These are phyloP conservation scores for Decorospora gaudefroyi DNA, from an alignment of 2,329 filamentous ascomycete genomes.

Conservation along the genomic window DNA sequence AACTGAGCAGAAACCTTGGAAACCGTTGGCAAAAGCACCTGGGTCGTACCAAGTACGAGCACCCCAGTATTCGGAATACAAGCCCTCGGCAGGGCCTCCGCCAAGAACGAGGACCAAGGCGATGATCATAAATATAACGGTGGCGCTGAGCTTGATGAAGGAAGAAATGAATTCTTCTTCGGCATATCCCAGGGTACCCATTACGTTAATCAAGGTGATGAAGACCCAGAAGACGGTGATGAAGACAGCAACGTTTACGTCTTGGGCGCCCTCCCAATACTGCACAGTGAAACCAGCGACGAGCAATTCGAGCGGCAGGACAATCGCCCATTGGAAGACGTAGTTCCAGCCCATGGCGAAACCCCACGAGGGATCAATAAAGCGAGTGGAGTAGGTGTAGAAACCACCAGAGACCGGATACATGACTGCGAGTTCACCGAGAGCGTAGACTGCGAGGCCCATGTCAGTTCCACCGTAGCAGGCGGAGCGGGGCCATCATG, in stretches of 20 bases:
- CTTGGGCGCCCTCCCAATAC: conserved; percentile 39
- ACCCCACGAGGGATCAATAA: conserved; percentile 55
- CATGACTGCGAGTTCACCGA: conserved; percentile 61
- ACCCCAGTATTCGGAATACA: conserved; percentile 60
- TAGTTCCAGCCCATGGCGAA: conserved; percentile 48
- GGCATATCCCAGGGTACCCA: conserved; percentile 49
- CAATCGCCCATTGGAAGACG: conserved; percentile 46
- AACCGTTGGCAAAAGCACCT: conserved; percentile 60
- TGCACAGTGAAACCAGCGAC: conserved; percentile 47
- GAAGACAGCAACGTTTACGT: conserved; percentile 39
- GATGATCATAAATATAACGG: conserved; percentile 51
- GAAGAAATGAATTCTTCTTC: conserved; percentile 50
- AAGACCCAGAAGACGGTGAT: conserved; percentile 48
- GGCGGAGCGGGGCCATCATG: background rate
- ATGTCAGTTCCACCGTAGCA: conserved; percentile 45
- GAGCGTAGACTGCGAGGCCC: conserved; percentile 55
- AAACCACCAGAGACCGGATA: conserved; percentile 60
- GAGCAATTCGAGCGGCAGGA: conserved; percentile 48
- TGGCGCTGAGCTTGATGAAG: conserved; percentile 43
- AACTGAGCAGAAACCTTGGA: conserved; percentile 66
- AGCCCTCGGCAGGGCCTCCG: conserved; percentile 57
- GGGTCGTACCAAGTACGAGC: conserved; percentile 64
- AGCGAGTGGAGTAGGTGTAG: conserved; percentile 57
- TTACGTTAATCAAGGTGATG: conserved; percentile 47
- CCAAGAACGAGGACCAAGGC: conserved; percentile 61